Evolutionary conservation across 176 grass and related monocot species (phyloP), one percentile per base, ranked within the genome.

Genomic region (Eleusine coracana): DNA sequence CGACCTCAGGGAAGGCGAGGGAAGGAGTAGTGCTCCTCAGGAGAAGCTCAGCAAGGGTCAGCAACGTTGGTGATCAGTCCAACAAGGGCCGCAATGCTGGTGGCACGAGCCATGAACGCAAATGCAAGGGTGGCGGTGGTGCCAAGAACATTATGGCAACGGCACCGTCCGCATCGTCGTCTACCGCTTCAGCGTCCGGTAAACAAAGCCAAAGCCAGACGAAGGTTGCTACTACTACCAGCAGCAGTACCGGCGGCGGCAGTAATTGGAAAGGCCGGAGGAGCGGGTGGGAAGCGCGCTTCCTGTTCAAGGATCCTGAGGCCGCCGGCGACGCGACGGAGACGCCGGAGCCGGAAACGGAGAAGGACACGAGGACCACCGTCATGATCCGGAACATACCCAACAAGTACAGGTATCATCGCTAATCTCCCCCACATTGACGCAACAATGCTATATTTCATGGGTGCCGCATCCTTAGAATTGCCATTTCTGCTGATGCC

Each of bases 371-470:
- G 5, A 90, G 97, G 86, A 96, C 97, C 60, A 99, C 97, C 23
- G 97, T 99, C 15, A 99, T 99, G 97, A 96, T 99, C 74, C 85
- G 87, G 84, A 99, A 99, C 91, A 99, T 99, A 83, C 97, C 97
- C 13, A 99, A 99, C 89, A 99, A 99, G 71, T 99, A 99, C 86
- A 99, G 97, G 97, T 94, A 82, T 63, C 69, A 27, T 54, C 29
- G 74, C 29, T 61, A 69, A 73, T 62, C 15, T 6, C 18, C 50
- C 20, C 40, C 66, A 25, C 75, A n/a, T 83, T 69, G 73, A 51
- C 15, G 71, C 55, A 6, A 40, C 25, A n/a, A 62, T 66, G 55
- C 75, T 69, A 81, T 90, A 82, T 88, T 85, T 87, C 77, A 89
- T 87, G 81, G 68, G 78, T 38, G 41, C 21, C 42, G 36, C 78